A percentile compares a stretch with the other conserved stretches of the same genome.
Conservation (phyloP, 140 eudicot genomes). For the Artemisia princeps region DNA sequence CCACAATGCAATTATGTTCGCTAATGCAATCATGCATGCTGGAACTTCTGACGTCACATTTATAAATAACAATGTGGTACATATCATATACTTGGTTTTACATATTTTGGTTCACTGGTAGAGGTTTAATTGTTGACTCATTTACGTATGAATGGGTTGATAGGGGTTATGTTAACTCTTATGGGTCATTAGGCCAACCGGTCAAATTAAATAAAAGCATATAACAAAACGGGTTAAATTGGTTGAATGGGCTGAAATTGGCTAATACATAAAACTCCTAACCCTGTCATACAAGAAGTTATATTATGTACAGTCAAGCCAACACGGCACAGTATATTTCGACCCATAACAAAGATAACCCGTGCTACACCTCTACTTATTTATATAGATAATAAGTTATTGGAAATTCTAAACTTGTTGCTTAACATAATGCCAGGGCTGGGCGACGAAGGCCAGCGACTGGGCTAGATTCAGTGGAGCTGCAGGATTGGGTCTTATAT, state of each 20-base stretch:
- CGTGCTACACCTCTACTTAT: background rate
- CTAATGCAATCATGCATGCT: slow-evolving; percentile 98
- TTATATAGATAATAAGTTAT: too few species aligned
- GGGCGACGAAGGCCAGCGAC: slow-evolving; percentile 90
- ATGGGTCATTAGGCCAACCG: too few species aligned
- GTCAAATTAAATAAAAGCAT: too few species aligned
- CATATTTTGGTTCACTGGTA: background rate
- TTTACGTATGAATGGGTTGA: too few species aligned
- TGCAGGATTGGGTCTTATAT: slow-evolving; percentile 90
- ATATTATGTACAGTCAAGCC: too few species aligned
- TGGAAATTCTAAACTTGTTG: background rate
- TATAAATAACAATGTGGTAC: slow-evolving; percentile 63
- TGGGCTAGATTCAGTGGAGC: slow-evolving; percentile 99
- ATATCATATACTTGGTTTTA: background rate
- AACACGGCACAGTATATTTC: too few species aligned
- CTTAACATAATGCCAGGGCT: slow-evolving; percentile 50
- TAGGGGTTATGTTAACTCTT: too few species aligned
- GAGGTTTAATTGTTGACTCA: background rate
- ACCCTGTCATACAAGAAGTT: too few species aligned
- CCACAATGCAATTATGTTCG: slow-evolving; percentile 90
- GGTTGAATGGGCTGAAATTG: too few species aligned
- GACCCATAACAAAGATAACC: too few species aligned
- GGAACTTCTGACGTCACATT: slow-evolving; percentile 86
- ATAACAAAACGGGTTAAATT: too few species aligned
- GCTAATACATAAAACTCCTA: too few species aligned